Evolutionary conservation across 192 early-diverging fungal genomes (phyloP), one percentile per base, ranked within the genome.

Genomic region (Geosiphon pyriformis): DNA sequence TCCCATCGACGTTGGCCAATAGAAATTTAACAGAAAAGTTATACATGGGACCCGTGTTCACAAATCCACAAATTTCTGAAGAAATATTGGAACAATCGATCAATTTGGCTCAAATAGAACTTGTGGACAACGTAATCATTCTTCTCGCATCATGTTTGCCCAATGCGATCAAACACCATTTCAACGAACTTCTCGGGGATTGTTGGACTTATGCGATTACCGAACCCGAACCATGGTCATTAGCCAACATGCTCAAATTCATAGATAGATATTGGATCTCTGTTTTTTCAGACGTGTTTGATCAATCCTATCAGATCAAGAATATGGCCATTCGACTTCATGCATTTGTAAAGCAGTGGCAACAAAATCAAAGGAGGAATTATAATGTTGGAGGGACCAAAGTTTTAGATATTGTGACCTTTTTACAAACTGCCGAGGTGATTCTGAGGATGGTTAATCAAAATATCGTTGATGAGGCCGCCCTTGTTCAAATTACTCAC

Each of bases 161-260:
- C 17, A 2, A 23, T 50, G 48, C 61, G 49, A 64, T 64, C 1
- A 46, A 29, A 23, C 25, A 15, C 35, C 49, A 64, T 52, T 64
- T 64, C 35, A 17, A 64, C 46, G 20, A 51, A 22, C 52, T 34
- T 22, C 34, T 64, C 15, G 61, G 47, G 8, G 12, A 64, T 11
- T n/a, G 52, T 64, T 64, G 61, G 61, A 64, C 30, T 35, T 64
- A 52, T 53, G 17, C 52, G 6, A 12, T 64, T 11, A 31, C 22
- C 22, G 49, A 50, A 10, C 37, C 61, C 4, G 34, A 64, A 20
- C 61, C 61, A 46, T 64, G 61, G 61, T 52, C 49, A 11, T 37
- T 59, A 30, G 4, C 18, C 6, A 10, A 20, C 4, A 59, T 59
- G 32, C 18, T 59, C 25, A 59, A 59, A 59, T 59, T 59, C 17